Conservation (phyloP, 169 alveolate species). For the Plasmodium knowlesi region DNA sequence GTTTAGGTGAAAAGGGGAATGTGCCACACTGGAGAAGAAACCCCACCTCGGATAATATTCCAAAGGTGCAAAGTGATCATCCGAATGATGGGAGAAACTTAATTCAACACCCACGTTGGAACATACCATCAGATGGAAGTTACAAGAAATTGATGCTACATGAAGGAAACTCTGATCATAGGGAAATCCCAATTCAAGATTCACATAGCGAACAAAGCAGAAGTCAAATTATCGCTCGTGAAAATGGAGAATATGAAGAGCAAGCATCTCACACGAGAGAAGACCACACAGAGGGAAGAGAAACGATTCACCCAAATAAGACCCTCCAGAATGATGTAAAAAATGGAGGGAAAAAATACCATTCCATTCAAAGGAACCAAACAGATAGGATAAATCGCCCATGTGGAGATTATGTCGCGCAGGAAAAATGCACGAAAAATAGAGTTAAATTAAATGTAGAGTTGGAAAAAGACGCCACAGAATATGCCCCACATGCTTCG, state of each 20-base stretch:
- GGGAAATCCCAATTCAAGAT: neutral
- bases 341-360: neutral
- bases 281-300: neutral
- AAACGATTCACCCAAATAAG: neutral
- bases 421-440: neutral
- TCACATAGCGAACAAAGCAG: neutral
- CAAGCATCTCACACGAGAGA: neutral
- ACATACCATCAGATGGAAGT: neutral
- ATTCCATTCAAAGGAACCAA: neutral
- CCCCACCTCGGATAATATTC: neutral
- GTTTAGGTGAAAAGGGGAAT: neutral
- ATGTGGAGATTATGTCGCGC: neutral
- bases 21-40: neutral
- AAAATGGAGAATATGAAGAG: neutral
- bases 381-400: neutral
- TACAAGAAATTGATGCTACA: neutral
- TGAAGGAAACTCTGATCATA: neutral
- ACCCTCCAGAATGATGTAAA: neutral
- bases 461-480: neutral
- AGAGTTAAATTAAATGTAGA: neutral
- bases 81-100: neutral
- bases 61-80: slow-evolving; percentile 20
- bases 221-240: neutral
- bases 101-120: neutral
- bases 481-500: neutral